A percentile compares a stretch with the other conserved stretches of the same genome.
phyloP scores from a whole-genome alignment of 2,329 filamentous ascomycete species.

The Ascochyta fabae region DNA sequence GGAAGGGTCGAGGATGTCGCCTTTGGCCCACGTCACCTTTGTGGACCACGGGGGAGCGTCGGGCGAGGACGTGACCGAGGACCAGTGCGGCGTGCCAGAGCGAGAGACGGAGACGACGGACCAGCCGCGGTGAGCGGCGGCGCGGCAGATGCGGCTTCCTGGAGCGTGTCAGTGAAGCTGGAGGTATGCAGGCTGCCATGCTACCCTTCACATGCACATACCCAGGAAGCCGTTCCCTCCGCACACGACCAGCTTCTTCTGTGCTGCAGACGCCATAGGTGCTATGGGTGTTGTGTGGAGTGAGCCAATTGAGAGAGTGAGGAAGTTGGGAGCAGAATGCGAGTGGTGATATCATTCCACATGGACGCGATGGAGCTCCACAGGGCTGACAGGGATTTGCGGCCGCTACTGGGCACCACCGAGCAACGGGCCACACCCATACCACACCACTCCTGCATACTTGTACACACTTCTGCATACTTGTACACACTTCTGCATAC shows the following conservation, averaged over 20 bases:
- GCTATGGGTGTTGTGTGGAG: conserved; percentile 13
- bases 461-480: too few species aligned
- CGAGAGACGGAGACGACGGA: conserved; percentile 94
- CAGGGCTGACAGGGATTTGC: conserved; percentile 35
- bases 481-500: too few species aligned
- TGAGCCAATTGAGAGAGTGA: conserved; percentile 1
- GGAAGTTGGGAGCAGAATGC: conserved; percentile 11
- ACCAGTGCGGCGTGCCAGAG: conserved; percentile 88
- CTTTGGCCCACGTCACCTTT: conserved; percentile 84
- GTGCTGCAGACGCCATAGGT: conserved; percentile 60
- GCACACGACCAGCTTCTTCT: conserved; percentile 86
- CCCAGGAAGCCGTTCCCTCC: conserved; percentile 94
- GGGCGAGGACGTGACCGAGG: conserved; percentile 73
- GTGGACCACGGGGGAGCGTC: conserved; percentile 80
- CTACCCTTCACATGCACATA: conserved; percentile 25
- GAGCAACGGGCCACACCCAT: background rate
- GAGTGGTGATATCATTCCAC: conserved; percentile 46
- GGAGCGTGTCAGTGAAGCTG: too few species aligned
- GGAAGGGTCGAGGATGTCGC: conserved; percentile 82
- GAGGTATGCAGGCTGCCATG: too few species aligned
- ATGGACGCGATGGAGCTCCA: conserved; percentile 15
- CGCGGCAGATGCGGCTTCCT: conserved; percentile 86
- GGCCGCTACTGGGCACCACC: conserved; percentile 9
- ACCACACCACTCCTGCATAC: too few species aligned
- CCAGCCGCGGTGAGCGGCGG: conserved; percentile 85